A percentile compares a stretch with the other conserved stretches of the same genome.
These are phyloP conservation scores for Ceratocystis destructans DNA, from an alignment of 2,329 filamentous ascomycete species.

Conservation along the genomic window DNA sequence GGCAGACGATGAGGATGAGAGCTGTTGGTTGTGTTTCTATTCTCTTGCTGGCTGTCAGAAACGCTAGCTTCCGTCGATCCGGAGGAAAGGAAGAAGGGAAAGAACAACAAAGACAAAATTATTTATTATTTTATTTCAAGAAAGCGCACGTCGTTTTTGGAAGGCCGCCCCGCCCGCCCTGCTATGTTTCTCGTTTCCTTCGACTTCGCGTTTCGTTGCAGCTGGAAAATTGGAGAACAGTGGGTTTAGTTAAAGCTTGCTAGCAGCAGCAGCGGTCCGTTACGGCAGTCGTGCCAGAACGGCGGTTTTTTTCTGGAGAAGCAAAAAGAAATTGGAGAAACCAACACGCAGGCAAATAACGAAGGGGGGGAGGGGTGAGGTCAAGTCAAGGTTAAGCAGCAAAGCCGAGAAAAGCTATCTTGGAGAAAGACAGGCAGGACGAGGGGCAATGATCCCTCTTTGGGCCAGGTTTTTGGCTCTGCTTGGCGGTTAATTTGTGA, in stretches of 20 bases:
- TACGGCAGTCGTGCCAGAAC: background rate
- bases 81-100: background rate
- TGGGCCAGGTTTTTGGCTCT: too few species aligned
- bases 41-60: background rate
- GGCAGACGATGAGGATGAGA: too few species aligned
- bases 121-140: background rate
- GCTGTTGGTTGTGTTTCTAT: background rate
- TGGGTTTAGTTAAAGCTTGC: background rate
- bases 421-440: background rate
- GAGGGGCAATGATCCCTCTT: too few species aligned
- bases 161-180: background rate
- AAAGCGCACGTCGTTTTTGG: background rate
- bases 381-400: background rate
- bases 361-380: background rate
- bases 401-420: background rate
- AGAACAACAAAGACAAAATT: background rate
- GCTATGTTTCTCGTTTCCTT: background rate
- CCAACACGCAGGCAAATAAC: background rate
- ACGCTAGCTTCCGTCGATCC: constrained; percentile 3
- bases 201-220: background rate
- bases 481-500: background rate
- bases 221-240: background rate
- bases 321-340: background rate
- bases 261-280: too few species aligned
- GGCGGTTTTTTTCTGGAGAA: background rate